phyloP scores from a whole-genome alignment of 176 grass and related monocot genomes.

The Musa beccarii region DNA sequence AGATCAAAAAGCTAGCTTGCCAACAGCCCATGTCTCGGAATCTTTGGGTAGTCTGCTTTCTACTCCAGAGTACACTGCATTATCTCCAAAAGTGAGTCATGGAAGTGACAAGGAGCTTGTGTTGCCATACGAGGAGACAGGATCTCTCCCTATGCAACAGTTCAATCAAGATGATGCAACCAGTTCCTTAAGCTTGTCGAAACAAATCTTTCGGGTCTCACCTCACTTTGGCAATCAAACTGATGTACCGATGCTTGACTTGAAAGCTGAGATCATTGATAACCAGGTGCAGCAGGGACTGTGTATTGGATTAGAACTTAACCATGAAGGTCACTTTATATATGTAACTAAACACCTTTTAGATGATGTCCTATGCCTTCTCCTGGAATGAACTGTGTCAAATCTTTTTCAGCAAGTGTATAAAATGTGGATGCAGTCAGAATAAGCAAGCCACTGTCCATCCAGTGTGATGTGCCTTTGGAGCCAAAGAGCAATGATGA shows the following conservation, averaged over 20 bases:
- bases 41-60: slow-evolving; percentile 58
- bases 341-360: background rate
- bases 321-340: background rate
- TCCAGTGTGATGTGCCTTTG: background rate
- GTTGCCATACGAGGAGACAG: slow-evolving; percentile 27
- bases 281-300: background rate
- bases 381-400: background rate
- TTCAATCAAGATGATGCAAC: slow-evolving; percentile 30
- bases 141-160: slow-evolving; percentile 14
- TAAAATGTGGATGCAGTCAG: background rate
- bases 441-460: background rate
- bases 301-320: background rate
- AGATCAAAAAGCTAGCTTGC: slow-evolving; percentile 25
- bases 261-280: background rate
- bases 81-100: slow-evolving; percentile 32
- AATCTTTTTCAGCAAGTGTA: background rate
- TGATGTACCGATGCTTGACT: background rate
- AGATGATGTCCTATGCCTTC: background rate
- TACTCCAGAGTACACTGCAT: slow-evolving; percentile 26
- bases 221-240: background rate
- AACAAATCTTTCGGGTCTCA: background rate
- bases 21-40: slow-evolving; percentile 34
- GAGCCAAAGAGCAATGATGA: background rate
- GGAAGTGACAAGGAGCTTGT: slow-evolving; percentile 25
- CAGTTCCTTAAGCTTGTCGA: slow-evolving; percentile 11